A percentile compares a stretch with the other conserved stretches of the same genome.
Conservation (phyloP, 257 asterid species). For the Gynochthodes officinalis region DNA sequence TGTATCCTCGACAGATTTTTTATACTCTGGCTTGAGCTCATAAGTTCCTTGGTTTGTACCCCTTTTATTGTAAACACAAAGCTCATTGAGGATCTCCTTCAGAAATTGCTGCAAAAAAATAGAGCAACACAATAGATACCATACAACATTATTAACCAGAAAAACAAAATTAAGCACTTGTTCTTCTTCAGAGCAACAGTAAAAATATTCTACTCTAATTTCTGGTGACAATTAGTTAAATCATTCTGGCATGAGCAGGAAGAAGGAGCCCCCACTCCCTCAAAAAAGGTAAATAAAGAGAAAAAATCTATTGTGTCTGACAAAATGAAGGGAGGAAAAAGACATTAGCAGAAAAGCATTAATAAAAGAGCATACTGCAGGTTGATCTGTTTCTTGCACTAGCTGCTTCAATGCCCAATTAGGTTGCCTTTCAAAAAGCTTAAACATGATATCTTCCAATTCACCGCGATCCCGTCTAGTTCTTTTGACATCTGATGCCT, state of each 20-base stretch:
- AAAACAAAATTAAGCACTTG: neutral
- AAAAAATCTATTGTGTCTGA: neutral
- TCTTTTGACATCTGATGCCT: conserved; percentile 75
- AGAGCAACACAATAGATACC: conserved; percentile 15
- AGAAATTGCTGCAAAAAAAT: conserved; percentile 65
- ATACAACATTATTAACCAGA: neutral
- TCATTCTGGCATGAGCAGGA: neutral
- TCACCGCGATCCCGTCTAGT: conserved; percentile 92
- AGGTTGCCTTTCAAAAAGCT: conserved; percentile 87
- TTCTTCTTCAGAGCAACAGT: neutral
- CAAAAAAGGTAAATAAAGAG: neutral
- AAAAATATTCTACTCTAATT: neutral
- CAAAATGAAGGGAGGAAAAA: no score
- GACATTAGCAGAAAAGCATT: neutral
- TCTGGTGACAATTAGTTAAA: neutral
- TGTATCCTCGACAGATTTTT: conserved; percentile 79
- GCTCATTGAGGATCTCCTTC: conserved; percentile 87
- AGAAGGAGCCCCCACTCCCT: neutral
- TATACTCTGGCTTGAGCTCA: conserved; percentile 92
- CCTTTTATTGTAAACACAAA: conserved; percentile 83
- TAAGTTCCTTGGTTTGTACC: conserved; percentile 91
- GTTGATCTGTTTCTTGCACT: conserved; percentile 91
- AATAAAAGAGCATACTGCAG: conserved; percentile 58
- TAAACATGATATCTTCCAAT: conserved; percentile 90
- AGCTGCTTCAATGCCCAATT: conserved; percentile 93